A percentile compares a stretch with the other conserved stretches of the same genome.
phyloP scores from a whole-genome alignment of 345 rosid species.

The Lepidium sativum region DNA sequence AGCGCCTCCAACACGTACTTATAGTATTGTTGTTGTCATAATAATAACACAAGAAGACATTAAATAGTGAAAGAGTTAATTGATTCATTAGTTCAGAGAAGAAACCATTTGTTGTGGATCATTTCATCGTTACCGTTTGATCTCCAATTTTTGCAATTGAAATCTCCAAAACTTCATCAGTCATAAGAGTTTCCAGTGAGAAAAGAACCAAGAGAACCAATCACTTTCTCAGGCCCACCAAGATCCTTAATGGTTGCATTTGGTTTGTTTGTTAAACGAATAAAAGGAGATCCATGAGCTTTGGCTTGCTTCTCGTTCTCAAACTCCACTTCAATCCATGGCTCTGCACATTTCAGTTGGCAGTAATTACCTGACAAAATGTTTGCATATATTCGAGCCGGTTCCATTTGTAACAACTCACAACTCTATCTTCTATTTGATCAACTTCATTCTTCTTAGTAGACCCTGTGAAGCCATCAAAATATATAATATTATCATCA shows the following conservation, averaged over 20 bases:
- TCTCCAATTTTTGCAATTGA: constrained; percentile 52
- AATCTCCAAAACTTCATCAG: constrained; percentile 67
- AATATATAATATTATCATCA: background rate
- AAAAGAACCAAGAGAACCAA: constrained; percentile 89
- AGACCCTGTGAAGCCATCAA: constrained; percentile 27
- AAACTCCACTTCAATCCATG: constrained; percentile 90
- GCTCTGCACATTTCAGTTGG: constrained; percentile 94
- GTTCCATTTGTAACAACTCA: constrained; percentile 20
- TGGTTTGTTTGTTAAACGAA: constrained; percentile 71
- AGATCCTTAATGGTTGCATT: constrained; percentile 74
- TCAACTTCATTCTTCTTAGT: constrained; percentile 56
- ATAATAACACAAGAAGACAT: background rate
- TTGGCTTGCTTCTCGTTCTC: constrained; percentile 88
- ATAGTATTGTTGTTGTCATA: constrained; percentile 79
- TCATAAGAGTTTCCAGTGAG: constrained; percentile 84
- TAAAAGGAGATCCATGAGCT: constrained; percentile 82
- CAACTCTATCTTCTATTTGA: constrained; percentile 58
- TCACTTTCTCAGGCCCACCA: constrained; percentile 68
- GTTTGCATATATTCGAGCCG: constrained; percentile 15
- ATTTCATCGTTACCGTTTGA: constrained; percentile 52
- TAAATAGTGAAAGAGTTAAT: background rate
- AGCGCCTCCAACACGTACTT: constrained; percentile 78
- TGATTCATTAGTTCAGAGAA: background rate
- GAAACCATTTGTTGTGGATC: background rate
- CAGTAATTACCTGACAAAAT: constrained; percentile 89